Conservation (phyloP, 2,329 filamentous ascomycete genomes). For the Apiospora arundinis region DNA sequence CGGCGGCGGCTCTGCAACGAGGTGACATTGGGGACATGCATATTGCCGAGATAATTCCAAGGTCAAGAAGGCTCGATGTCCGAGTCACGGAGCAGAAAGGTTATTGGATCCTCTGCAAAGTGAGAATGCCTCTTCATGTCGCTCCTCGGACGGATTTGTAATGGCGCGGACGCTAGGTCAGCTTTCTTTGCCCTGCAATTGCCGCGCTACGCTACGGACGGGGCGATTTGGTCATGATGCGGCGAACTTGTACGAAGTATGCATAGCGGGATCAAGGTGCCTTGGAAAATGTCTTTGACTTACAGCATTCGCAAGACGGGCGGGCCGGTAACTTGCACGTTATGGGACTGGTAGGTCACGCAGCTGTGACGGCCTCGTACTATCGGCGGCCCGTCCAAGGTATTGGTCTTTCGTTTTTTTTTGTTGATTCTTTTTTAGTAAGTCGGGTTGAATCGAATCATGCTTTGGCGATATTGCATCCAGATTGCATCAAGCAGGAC, state of each 20-base stretch:
- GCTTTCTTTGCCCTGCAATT: neutral
- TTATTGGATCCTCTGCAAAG: neutral
- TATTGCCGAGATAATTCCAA: neutral
- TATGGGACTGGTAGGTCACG: conserved; percentile 7
- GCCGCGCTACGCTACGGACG: conserved; percentile 11
- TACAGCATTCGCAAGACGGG: neutral
- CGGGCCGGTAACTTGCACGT: conserved; percentile 5
- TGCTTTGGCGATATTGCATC: conserved; percentile 12
- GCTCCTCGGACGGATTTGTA: neutral
- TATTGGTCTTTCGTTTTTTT: conserved; percentile 4
- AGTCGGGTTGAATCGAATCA: neutral
- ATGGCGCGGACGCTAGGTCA: conserved; percentile 4
- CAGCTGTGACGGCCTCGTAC: neutral
- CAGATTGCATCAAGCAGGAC: conserved; percentile 11
- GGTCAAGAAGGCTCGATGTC: conserved; percentile 5
- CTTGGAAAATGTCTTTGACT: neutral
- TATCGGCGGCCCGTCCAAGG: conserved; percentile 13
- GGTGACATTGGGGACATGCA: conserved; percentile 6
- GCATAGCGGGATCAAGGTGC: neutral
- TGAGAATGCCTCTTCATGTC: neutral
- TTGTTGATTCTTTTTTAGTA: conserved; percentile 13
- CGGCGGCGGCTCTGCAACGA: conserved; percentile 4
- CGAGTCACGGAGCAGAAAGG: conserved; percentile 13
- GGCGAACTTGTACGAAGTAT: conserved; percentile 1
- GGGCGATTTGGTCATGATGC: conserved; percentile 13